Base-by-base conservation (phyloP, 768 basidiomycete species). In the Phlebiopsis flavidoalba region DNA sequence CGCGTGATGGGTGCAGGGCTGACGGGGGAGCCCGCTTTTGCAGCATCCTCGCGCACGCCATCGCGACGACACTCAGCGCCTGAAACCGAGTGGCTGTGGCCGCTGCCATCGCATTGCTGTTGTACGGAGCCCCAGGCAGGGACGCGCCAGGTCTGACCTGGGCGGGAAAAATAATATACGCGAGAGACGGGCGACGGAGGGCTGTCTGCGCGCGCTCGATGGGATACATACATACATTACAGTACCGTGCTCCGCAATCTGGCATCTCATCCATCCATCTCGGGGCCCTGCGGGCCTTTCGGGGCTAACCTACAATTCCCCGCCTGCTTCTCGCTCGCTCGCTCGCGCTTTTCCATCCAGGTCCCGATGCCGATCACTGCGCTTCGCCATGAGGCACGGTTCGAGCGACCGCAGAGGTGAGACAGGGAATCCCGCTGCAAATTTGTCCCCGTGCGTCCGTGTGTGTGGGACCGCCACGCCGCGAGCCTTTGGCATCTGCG, bases 1-100 rank as follows among this genome's bases (percentile, higher is more conserved):
- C 26, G 26, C 26, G 26, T 31, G 54, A 31, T 24, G 17, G 3
- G 12, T n/a, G 57, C 40, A 50, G 19, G 46, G 51, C 55, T 60
- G 14, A 68, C 40, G 40, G 40, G 8, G 14, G 12, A 17, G 40
- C 8, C 6, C 10, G 51, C 53, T 54, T 22, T 35, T 45, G n/a
- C 62, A 84, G 83, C 61, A 70, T 77, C 40, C 74, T 83, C 43
- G 81, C 82, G n/a, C 79, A 80, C 63, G 78, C 78, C 17, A 77
- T 84, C 57, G 74, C 80, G 12, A 82, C 81, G 2, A 62, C 64
- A 2, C 73, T 83, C 2, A 77, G 79, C 62, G 67, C 65, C 15
- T 80, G 66, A 65, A 14, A 43, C 12, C 31, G 21, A 21, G 31
- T 26, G 21, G 15, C n/a, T 36, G 14, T n/a, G 52, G 15, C 17